Percentiles rank a stretch among this genome's conserved stretches.
Evolutionary conservation across 371 early-diverging fungal species (phyloP).

Genomic region (Mortierella polycephala): DNA sequence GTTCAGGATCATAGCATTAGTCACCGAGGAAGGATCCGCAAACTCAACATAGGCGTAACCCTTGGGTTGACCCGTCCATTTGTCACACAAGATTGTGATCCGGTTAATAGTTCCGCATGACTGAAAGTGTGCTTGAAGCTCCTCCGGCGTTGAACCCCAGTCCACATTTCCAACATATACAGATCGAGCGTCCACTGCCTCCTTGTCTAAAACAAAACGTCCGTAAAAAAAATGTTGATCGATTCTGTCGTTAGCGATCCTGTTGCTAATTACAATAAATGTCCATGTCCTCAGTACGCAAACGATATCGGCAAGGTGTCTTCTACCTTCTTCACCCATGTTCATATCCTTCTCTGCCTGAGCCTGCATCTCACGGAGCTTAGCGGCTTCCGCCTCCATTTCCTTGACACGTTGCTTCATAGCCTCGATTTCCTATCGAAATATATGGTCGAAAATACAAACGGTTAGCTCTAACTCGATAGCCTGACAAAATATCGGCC

Average conservation of each 20-base stretch:
- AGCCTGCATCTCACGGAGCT: constrained; percentile 91
- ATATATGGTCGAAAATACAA: not conserved
- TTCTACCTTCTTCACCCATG: constrained; percentile 68
- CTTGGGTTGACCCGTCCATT: constrained; percentile 96
- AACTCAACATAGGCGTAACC: constrained; percentile 99
- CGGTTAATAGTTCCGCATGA: constrained; percentile 97
- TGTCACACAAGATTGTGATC: constrained; percentile 95
- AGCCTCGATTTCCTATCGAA: constrained; percentile 66
- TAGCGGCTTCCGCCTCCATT: constrained; percentile 97
- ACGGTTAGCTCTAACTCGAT: too few species aligned
- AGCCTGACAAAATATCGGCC: not conserved
- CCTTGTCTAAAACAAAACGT: constrained; percentile 64
- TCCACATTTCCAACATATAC: constrained; percentile 98
- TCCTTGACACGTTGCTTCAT: constrained; percentile 90
- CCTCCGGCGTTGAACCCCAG: constrained; percentile 95
- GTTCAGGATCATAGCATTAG: constrained; percentile 88
- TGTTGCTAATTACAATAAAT: not conserved
- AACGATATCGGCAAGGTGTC: too few species aligned
- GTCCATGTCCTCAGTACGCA: too few species aligned
- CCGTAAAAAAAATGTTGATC: constrained; percentile 1
- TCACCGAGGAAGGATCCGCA: constrained; percentile 86
- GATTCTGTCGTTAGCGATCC: not conserved
- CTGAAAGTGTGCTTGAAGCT: constrained; percentile 96
- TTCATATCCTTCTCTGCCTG: constrained; percentile 86
- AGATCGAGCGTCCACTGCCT: constrained; percentile 91